Percentiles rank a stretch among this genome's conserved stretches.
These are phyloP conservation scores for Tricholoma hemisulphureum DNA, from an alignment of 768 basidiomycete species.

Conservation along the genomic window DNA sequence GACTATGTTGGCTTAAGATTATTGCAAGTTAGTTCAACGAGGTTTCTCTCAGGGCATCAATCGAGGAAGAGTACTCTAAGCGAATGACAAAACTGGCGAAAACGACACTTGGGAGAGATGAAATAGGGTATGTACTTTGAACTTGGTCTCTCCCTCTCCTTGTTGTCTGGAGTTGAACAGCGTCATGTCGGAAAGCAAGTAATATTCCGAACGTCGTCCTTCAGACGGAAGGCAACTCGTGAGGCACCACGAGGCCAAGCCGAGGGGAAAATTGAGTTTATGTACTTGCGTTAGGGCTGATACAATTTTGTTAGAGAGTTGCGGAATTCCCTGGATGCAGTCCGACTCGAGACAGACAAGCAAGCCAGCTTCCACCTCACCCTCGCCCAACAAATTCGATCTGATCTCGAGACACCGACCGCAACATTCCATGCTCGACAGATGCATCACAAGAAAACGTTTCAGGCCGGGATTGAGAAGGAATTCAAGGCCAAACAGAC, in stretches of 20 bases:
- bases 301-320: conserved; percentile 60
- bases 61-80: conserved; percentile 96
- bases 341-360: conserved; percentile 80
- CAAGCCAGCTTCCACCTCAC: conserved; percentile 72
- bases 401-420: conserved; percentile 69
- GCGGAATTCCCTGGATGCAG: conserved; percentile 73
- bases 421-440: conserved; percentile 62
- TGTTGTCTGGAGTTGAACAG: not conserved
- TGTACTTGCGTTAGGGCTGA: conserved; percentile 22
- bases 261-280: not conserved
- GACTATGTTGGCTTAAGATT: conserved; percentile 23
- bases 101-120: conserved; percentile 75
- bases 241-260: not conserved
- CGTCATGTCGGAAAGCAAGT: not conserved
- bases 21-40: not conserved
- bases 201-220: not conserved
- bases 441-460: conserved; percentile 67
- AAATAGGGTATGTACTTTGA: conserved; percentile 72
- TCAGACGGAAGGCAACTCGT: not conserved
- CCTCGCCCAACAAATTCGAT: conserved; percentile 72
- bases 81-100: conserved; percentile 78
- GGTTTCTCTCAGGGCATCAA: conserved; percentile 51
- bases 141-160: not conserved
- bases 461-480: conserved; percentile 81
- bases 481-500: conserved; percentile 85